phyloP scores from a whole-genome alignment of 345 rosid species.

The Stellera chamaejasme region DNA sequence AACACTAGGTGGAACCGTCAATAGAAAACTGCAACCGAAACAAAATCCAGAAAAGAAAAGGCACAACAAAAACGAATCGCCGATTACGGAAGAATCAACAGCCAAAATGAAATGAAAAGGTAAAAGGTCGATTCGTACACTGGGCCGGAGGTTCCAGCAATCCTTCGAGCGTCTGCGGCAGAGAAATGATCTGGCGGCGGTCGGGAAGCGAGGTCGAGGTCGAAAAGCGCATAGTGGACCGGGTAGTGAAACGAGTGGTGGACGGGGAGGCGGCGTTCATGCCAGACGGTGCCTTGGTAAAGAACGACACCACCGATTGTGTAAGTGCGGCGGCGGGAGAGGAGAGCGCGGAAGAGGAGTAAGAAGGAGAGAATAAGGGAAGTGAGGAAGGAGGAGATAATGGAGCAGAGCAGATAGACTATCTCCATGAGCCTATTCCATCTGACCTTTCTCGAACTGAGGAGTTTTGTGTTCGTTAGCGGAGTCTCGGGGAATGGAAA shows the following conservation, averaged over 20 bases:
- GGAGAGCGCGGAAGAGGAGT: constrained; percentile 24
- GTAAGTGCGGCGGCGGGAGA: constrained; percentile 14
- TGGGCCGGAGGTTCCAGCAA: constrained; percentile 51
- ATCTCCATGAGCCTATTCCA: constrained; percentile 27
- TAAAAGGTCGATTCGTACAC: constrained; percentile 26
- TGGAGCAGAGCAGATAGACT: constrained; percentile 38
- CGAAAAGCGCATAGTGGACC: constrained; percentile 70
- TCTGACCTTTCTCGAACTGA: not conserved
- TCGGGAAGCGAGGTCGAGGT: constrained; percentile 41
- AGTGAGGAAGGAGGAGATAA: constrained; percentile 20
- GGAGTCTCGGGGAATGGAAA: not conserved
- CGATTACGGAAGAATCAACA: not conserved
- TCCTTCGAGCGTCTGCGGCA: constrained; percentile 53
- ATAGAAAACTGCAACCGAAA: constrained; percentile 42
- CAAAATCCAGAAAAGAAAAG: not conserved
- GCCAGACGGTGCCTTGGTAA: constrained; percentile 83
- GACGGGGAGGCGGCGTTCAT: constrained; percentile 77
- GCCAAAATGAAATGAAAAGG: not conserved
- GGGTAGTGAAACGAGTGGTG: constrained; percentile 60
- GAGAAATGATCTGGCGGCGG: constrained; percentile 61
- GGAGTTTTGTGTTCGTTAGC: not conserved
- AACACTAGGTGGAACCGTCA: constrained; percentile 87
- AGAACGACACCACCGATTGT: constrained; percentile 18
- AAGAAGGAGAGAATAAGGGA: constrained; percentile 30
- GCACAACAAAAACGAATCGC: not conserved